A percentile compares a stretch with the other conserved stretches of the same genome.
Conservation (phyloP, 78 protist species). For the Anaeramoeba flamelloides region DNA sequence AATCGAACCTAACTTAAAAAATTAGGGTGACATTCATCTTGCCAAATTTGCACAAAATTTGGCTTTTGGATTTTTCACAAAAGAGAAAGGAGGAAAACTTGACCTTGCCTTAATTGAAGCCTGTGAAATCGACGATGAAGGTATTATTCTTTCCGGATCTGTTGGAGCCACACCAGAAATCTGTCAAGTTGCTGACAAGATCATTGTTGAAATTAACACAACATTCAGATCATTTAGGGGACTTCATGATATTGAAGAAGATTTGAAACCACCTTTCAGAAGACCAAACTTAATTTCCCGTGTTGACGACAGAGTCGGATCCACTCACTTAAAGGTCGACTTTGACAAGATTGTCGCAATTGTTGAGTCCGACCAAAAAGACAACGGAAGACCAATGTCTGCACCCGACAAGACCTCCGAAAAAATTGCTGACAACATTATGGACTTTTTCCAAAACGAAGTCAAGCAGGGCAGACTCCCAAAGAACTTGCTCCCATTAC, state of each 20-base stretch:
- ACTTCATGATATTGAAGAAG: conserved; percentile 33
- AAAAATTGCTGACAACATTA: conserved; percentile 10
- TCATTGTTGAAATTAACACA: conserved; percentile 44
- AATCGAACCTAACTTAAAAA: too few species aligned
- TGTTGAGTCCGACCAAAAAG: conserved; percentile 7
- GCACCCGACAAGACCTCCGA: conserved; percentile 3
- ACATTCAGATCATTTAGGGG: conserved; percentile 44
- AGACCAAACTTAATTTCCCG: background rate
- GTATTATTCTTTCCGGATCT: conserved; percentile 37
- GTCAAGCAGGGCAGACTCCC: conserved; percentile 15
- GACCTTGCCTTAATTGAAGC: conserved; percentile 50
- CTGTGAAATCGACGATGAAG: conserved; percentile 44
- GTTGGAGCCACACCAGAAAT: conserved; percentile 43
- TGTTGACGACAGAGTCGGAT: conserved; percentile 18
- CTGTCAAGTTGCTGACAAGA: conserved; percentile 34
- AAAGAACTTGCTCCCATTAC: conserved; percentile 4
- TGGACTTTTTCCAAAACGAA: conserved; percentile 6
- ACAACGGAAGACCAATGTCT: conserved; percentile 7
- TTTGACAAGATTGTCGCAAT: conserved; percentile 6
- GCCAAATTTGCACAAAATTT: too few species aligned
- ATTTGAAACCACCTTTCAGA: conserved; percentile 15
- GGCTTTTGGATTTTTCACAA: too few species aligned
- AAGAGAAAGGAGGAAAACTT: too few species aligned
- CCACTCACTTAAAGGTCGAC: conserved; percentile 2
- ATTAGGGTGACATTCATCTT: too few species aligned